A percentile compares a stretch with the other conserved stretches of the same genome.
phyloP scores from a whole-genome alignment of 2,329 filamentous ascomycete species.

The Fusarium pininemorale region DNA sequence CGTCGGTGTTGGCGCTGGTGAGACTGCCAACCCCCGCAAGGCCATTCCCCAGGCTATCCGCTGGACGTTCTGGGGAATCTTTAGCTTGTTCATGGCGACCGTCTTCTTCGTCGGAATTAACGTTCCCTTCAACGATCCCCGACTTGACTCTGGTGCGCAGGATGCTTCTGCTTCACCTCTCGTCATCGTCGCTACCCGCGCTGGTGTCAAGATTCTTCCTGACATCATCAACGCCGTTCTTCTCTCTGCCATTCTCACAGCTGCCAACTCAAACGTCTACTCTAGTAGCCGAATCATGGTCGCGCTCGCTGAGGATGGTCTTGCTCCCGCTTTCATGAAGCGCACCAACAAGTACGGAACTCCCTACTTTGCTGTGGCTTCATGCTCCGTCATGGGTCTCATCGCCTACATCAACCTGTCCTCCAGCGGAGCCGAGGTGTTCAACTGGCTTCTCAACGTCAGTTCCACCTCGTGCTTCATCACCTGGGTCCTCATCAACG shows the following conservation, averaged over 20 bases:
- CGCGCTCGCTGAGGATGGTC: slow-evolving; percentile 70
- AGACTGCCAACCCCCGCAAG: slow-evolving; percentile 76
- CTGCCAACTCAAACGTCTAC: slow-evolving; percentile 81
- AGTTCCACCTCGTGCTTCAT: slow-evolving; percentile 75
- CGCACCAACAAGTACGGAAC: slow-evolving; percentile 69
- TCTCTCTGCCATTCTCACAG: slow-evolving; percentile 79
- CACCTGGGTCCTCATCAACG: slow-evolving; percentile 72
- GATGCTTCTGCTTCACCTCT: slow-evolving; percentile 73
- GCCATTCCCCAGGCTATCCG: slow-evolving; percentile 77
- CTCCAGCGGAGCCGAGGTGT: slow-evolving; percentile 65
- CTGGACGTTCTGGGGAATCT: slow-evolving; percentile 79
- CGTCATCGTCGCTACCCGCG: slow-evolving; percentile 67
- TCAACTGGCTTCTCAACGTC: slow-evolving; percentile 79
- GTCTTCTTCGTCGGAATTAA: slow-evolving; percentile 78
- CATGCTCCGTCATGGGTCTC: slow-evolving; percentile 65
- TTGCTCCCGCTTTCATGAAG: slow-evolving; percentile 68
- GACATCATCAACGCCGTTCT: slow-evolving; percentile 82
- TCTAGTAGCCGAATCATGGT: slow-evolving; percentile 75
- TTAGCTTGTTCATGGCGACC: slow-evolving; percentile 71
- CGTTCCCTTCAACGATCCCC: slow-evolving; percentile 68
- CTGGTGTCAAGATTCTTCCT: slow-evolving; percentile 70
- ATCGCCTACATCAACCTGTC: slow-evolving; percentile 75
- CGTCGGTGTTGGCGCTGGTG: slow-evolving; percentile 80
- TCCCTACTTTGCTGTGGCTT: slow-evolving; percentile 68
- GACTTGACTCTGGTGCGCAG: slow-evolving; percentile 60